These are phyloP conservation scores for Wickerhamomyces rabaulensis DNA, from an alignment of 805 yeast genomes.

Conservation along the genomic window DNA sequence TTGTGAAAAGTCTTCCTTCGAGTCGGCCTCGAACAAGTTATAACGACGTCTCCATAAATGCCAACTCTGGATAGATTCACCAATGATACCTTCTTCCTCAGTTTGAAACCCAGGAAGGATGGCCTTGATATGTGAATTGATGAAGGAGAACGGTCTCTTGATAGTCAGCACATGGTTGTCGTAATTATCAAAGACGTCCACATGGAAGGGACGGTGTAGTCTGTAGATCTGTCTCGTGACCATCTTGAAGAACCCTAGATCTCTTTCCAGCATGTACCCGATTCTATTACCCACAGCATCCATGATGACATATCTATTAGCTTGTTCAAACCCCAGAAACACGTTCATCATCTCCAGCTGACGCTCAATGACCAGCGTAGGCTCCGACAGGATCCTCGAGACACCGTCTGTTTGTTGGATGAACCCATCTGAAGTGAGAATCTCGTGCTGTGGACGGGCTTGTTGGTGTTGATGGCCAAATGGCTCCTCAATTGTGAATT, in stretches of 20 bases:
- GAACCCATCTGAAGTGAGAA: constrained; percentile 47
- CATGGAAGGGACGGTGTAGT: constrained; percentile 80
- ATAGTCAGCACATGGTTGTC: constrained; percentile 62
- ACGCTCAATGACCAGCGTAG: constrained; percentile 82
- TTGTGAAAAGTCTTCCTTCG: constrained; percentile 46
- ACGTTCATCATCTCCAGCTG: constrained; percentile 86
- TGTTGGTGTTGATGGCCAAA: neutral
- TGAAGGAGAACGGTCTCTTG: constrained; percentile 77
- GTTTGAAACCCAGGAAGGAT: constrained; percentile 49
- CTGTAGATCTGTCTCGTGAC: constrained; percentile 80
- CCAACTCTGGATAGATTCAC: constrained; percentile 91
- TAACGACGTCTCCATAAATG: constrained; percentile 90
- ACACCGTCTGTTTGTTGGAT: constrained; percentile 26
- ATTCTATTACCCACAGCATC: constrained; percentile 67
- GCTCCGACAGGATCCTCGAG: constrained; percentile 53
- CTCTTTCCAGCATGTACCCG: constrained; percentile 82
- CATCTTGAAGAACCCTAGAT: constrained; percentile 46
- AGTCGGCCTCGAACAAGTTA: constrained; percentile 57
- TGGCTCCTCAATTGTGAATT: neutral
- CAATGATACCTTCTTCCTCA: constrained; percentile 49
- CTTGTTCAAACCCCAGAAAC: constrained; percentile 86
- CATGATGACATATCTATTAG: constrained; percentile 71
- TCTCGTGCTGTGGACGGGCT: neutral
- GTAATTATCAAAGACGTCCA: constrained; percentile 61
- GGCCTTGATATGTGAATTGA: constrained; percentile 83